Evolutionary conservation across 257 asterid genomes (phyloP).

Genomic region (Scutellaria barbata): DNA sequence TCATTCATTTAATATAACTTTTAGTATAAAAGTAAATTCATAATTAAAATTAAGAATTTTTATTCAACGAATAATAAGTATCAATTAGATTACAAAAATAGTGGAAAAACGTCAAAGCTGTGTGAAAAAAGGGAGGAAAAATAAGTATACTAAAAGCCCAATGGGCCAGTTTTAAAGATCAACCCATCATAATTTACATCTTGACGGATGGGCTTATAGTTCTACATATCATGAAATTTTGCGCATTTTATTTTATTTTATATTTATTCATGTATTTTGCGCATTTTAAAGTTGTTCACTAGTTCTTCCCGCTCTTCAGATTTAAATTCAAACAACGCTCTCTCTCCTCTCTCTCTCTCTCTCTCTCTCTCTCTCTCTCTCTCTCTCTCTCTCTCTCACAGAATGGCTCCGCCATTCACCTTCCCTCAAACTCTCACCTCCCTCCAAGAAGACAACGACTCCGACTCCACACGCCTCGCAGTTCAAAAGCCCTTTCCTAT

Average conservation of each 20-base stretch:
- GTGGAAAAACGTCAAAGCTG: too few species aligned
- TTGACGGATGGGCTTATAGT: not conserved
- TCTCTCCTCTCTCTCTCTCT: not conserved
- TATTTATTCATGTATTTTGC: not conserved
- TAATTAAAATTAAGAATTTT: too few species aligned
- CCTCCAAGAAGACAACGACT: conserved; percentile 60
- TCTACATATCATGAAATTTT: too few species aligned
- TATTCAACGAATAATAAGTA: too few species aligned
- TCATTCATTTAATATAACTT: too few species aligned
- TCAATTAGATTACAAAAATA: too few species aligned
- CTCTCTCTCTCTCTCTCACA: not conserved
- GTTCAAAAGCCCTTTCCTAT: conserved; percentile 53
- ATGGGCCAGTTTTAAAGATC: not conserved
- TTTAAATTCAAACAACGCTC: conserved; percentile 39
- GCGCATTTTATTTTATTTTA: not conserved
- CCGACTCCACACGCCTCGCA: conserved; percentile 48
- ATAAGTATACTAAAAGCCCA: not conserved
- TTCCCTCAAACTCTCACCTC: conserved; percentile 74
- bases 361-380: not conserved
- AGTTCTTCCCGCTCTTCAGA: conserved; percentile 50
- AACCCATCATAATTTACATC: not conserved
- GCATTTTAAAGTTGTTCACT: not conserved
- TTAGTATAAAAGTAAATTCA: too few species aligned
- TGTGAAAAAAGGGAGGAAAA: not conserved
- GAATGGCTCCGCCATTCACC: conserved; percentile 73